Evolutionary conservation across 179 eudicot species (phyloP), one percentile per base, ranked within the genome.

Genomic region (Camellia oleifera): DNA sequence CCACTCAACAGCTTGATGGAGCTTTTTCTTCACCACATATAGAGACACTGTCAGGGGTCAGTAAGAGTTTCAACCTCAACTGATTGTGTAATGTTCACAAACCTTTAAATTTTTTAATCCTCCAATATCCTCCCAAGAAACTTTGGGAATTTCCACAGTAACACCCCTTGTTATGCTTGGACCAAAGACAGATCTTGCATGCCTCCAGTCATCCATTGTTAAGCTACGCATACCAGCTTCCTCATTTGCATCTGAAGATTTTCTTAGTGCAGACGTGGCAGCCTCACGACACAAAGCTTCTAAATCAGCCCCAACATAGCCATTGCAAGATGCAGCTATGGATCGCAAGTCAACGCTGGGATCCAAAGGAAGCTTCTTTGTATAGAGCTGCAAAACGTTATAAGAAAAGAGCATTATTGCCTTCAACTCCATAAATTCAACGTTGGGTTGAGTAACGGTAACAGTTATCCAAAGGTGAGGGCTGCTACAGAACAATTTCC

Each of bases 131-230:
- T 94, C 96, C 99, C 98, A 96, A 60, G 91, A 85, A 71, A 94
- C 91, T 84, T 91, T 91, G 15, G 98, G 98, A 56, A 94, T 88
- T 85, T 96, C 97, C 65, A 88, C 90, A 6, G 97, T 90, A 72
- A 94, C 93, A 69, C 98, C 99, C 87, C 97, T 87, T 26, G 96
- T 92, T 87, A 96, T 96, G 87, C 99, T 96, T 56, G 99, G 99
- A 58, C 97, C 92, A 79, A 94, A 91, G 48, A 91, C 77, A 72
- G 92, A 84, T 81, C 80, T 92, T 65, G 99, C 98, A 81, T 77
- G 88, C 60, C 83, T 87, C 97, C 96, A 96, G 58, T 94, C 98
- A 82, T 89, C 92, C 87, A 86, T 83, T 67, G 86, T 84, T 85
- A 94, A 72, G 84, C 84, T 83, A 86, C 78, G 84, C 57, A 76